A percentile compares a stretch with the other conserved stretches of the same genome.
These are phyloP conservation scores for Heritiera littoralis DNA, from an alignment of 345 rosid species.

Conservation along the genomic window DNA sequence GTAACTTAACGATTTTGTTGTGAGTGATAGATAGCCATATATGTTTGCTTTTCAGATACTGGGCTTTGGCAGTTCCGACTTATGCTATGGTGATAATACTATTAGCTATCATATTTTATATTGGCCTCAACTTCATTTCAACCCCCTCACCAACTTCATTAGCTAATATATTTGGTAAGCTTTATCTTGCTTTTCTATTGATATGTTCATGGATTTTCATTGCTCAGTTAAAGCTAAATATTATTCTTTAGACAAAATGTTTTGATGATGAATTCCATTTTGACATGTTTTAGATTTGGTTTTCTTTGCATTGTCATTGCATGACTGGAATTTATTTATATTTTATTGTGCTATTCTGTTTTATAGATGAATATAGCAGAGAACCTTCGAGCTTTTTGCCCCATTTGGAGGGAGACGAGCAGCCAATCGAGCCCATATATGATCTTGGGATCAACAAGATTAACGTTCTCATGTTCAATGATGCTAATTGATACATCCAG, in stretches of 20 bases:
- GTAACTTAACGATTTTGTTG: neutral
- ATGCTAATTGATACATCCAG: conserved; percentile 21
- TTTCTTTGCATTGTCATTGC: neutral
- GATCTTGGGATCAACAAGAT: conserved; percentile 59
- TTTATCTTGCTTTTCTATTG: neutral
- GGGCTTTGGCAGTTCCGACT: conserved; percentile 61
- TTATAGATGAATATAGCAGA: conserved; percentile 78
- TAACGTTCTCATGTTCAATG: conserved; percentile 56
- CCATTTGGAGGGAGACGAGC: conserved; percentile 46
- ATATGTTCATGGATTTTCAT: conserved; percentile 8
- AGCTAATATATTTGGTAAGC: conserved; percentile 63
- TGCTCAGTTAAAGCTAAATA: too few relatives aligned
- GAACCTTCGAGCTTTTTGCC: conserved; percentile 48
- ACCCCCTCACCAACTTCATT: conserved; percentile 66
- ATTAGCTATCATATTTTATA: conserved; percentile 42
- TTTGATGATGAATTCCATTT: neutral
- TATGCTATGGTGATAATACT: conserved; percentile 47
- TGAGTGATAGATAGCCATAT: neutral
- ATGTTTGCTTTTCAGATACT: conserved; percentile 46
- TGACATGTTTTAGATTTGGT: neutral
- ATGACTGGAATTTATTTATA: neutral
- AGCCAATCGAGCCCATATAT: conserved; percentile 69
- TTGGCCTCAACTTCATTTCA: conserved; percentile 83
- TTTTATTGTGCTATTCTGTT: neutral
- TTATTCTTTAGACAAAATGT: too few relatives aligned